Evolutionary conservation across 495 filamentous ascomycete species (phyloP), one percentile per base, ranked within the genome.

Genomic region (Trichodelitschia bisporula): DNA sequence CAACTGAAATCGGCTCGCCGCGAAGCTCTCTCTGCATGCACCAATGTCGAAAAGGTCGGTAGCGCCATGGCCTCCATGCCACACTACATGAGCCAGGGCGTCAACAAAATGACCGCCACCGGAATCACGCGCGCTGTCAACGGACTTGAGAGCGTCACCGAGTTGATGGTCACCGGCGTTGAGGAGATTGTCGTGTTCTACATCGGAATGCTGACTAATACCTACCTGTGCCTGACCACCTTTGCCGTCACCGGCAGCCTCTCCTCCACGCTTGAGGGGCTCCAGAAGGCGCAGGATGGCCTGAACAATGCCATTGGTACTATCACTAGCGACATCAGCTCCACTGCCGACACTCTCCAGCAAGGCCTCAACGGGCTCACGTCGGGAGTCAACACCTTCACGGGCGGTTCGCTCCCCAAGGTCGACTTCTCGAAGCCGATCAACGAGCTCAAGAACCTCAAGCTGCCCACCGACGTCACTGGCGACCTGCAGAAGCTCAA

Each of bases 11-110:
- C 66, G 23, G 86, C 89, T 24, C 68, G 77, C 42, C 51, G 49
- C 24, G 68, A 93, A 58, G 83, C 86, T 13, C 59, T 91, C 13
- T 72, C 74, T 18, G 77, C 82, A 32, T 97, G 86, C 42, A 78
- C 73, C 31, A 66, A 69, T 36, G 82, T 95, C n/a, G 84, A 97
- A 49, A 77, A 77, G 31, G 66, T 89, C 50, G 89, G 84, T 37
- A 92, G 80, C 43, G 64, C 82, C 20, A 84, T 97, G 77, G 86
- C 82, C 15, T 93, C 84, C 13, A 89, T 92, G 79, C 86, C 86
- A 12, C 70, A 91, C 47, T 95, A 90, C 56, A 66, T 93, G 41
- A 66, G 82, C 1, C 55, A 63, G 25, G 86, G 86, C 15, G 72
- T 90, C 48, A 97, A 97, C 50, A 66, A 77, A 20, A 53, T 95